Evolutionary conservation across 148 eudicot genomes (phyloP), one percentile per base, ranked within the genome.

Genomic region (Vaccinium vitisidaea): DNA sequence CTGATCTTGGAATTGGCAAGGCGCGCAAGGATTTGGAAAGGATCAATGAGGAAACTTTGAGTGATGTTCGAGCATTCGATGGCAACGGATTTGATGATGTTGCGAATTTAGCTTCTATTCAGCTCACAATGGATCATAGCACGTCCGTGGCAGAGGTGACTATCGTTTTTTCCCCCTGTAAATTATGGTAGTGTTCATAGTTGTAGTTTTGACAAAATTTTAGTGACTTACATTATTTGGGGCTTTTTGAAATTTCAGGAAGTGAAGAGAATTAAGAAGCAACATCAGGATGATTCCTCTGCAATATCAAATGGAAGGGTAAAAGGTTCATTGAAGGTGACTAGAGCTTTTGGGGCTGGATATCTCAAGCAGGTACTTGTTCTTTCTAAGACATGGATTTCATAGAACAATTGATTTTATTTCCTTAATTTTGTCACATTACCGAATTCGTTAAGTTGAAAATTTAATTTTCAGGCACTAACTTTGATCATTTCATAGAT

Each of bases 311-410:
- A 93, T 82, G 88, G 88, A 3, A 81, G 95, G 11, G 95, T 91
- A 30, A 93, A 93, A 85, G 94, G 95, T 21, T 91, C 94, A 0
- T 82, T 93, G 87, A 93, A 91, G 89, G 95, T 93, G 83, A 93
- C 95, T 10, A 89, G 95, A 48, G 95, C 95, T 70, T 91, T 93
- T 71, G 95, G 95, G n/a, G 94, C 94, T 46, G 95, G 95, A 13
- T 93, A 85, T 87, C 94, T 93, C 81, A 93, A 93, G 78, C 85
- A 91, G 86, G 95, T 93, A 92, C 4, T 27, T 11, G 50, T 10
- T 11, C 78, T 73, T 30, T 77, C 69, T 32, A 65, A 21, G 55
- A 65, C 30, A 25, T 25, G 30, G 25, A 67, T 23, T 10, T 32
- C 75, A 1, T 11, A 30, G 12, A 18, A 69, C 6, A 39, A 12